A percentile compares a stretch with the other conserved stretches of the same genome.
These are phyloP conservation scores for Creolimax fragrantissima DNA, from an alignment of 78 protist species.

Conservation along the genomic window DNA sequence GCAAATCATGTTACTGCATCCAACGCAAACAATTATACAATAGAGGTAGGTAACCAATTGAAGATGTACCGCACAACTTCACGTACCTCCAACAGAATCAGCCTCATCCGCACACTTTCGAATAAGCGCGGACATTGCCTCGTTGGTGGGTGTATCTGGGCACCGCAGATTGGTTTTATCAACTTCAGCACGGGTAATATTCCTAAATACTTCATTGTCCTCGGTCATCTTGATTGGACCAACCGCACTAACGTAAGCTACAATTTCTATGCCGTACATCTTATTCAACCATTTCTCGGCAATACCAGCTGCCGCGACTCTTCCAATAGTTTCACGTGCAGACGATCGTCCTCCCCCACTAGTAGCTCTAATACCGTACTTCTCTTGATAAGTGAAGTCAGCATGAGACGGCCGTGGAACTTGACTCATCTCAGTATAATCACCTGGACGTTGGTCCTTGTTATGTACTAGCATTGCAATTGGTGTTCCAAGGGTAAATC, in stretches of 20 bases:
- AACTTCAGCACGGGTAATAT: slow-evolving; percentile 46
- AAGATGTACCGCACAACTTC: no score
- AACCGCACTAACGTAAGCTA: slow-evolving; percentile 34
- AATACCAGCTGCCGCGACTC: slow-evolving; percentile 71
- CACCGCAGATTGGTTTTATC: slow-evolving; percentile 37
- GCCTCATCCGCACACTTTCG: background rate
- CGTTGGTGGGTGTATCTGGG: slow-evolving; percentile 27
- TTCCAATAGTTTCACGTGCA: slow-evolving; percentile 66
- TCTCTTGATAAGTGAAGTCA: slow-evolving; percentile 60
- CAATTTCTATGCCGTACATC: slow-evolving; percentile 35
- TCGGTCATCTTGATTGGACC: background rate
- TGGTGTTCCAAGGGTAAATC: slow-evolving; percentile 67
- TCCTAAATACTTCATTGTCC: slow-evolving; percentile 5
- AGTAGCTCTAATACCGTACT: slow-evolving; percentile 40
- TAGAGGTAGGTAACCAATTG: no score
- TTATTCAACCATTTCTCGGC: slow-evolving; percentile 57
- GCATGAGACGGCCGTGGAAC: slow-evolving; percentile 77
- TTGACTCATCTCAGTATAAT: slow-evolving; percentile 34
- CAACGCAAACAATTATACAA: no score
- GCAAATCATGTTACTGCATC: background rate
- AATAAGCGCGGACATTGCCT: slow-evolving; percentile 23
- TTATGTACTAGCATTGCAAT: slow-evolving; percentile 47
- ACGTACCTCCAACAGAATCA: slow-evolving; percentile 44
- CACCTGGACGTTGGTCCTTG: slow-evolving; percentile 59
- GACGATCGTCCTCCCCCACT: slow-evolving; percentile 67